A percentile compares a stretch with the other conserved stretches of the same genome.
Evolutionary conservation across 2,329 filamentous ascomycete species (phyloP).

Genomic region (Pseudocercospora macadamiae): DNA sequence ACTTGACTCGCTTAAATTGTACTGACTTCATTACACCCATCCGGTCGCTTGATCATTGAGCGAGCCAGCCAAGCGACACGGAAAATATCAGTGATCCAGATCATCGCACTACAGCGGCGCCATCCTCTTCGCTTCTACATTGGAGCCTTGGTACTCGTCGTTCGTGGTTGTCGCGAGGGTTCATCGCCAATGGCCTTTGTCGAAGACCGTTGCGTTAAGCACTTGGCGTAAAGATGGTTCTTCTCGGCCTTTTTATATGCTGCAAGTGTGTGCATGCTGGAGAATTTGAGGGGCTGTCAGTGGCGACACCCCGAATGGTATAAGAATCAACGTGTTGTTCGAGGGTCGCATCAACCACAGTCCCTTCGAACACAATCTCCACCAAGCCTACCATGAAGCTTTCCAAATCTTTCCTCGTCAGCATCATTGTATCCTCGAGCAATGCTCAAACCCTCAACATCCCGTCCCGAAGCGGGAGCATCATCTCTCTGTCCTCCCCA

Average conservation of each 20-base stretch:
- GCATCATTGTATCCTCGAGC: conserved; percentile 30
- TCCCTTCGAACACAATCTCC: not conserved
- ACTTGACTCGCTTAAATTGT: not conserved
- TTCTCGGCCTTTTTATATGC: not conserved
- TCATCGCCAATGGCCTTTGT: conserved; percentile 3
- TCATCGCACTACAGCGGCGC: conserved; percentile 1
- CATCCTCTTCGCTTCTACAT: conserved; percentile 7
- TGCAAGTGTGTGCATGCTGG: not conserved
- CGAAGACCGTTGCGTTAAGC: conserved; percentile 9
- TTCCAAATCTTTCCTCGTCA: conserved; percentile 15
- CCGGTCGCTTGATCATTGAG: not conserved
- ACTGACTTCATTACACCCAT: not conserved
- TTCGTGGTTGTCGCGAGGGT: not conserved
- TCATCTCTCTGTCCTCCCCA: conserved; percentile 35
- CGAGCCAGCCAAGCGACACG: not conserved
- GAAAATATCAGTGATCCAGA: conserved; percentile 3
- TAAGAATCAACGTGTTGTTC: not conserved
- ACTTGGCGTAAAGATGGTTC: conserved; percentile 5
- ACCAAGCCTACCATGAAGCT: conserved; percentile 15
- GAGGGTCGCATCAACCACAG: not conserved
- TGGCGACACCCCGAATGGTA: not conserved
- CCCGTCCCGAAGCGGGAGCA: conserved; percentile 35
- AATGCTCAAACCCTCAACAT: conserved; percentile 40
- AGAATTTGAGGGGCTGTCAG: no score
- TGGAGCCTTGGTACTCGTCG: not conserved